phyloP scores from a whole-genome alignment of 257 asterid genomes.

The Solanum chiquidenum region DNA sequence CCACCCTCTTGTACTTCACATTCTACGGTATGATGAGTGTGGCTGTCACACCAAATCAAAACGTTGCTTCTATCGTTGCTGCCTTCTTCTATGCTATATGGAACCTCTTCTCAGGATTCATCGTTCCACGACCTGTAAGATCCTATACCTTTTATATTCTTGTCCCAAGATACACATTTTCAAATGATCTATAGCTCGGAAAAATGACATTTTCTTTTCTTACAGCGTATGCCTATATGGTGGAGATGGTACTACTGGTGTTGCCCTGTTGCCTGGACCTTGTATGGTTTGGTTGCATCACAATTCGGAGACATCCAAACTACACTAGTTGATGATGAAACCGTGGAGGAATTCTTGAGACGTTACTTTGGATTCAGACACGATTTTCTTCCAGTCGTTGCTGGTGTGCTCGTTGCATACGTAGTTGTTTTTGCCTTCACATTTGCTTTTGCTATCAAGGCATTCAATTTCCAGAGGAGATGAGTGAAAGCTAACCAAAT shows the following conservation, averaged over 20 bases:
- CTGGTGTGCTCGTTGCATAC: constrained; percentile 20
- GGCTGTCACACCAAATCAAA: constrained; percentile 4
- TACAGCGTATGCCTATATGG: constrained; percentile 42
- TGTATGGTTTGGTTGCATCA: constrained; percentile 38
- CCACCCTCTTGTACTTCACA: background rate
- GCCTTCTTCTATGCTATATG: background rate
- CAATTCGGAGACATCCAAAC: constrained; percentile 31
- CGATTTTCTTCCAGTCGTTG: constrained; percentile 41
- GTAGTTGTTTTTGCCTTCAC: constrained; percentile 26
- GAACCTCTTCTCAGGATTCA: constrained; percentile 7
- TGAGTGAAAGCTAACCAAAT: background rate
- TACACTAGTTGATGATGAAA: background rate
- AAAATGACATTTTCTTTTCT: background rate
- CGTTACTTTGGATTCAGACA: constrained; percentile 44
- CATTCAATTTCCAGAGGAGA: constrained; percentile 53
- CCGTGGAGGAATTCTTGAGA: constrained; percentile 33
- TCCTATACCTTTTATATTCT: background rate
- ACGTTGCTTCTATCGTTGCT: background rate
- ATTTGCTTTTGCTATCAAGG: constrained; percentile 37
- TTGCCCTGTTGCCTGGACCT: constrained; percentile 33
- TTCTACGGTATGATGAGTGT: constrained; percentile 7
- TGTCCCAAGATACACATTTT: background rate
- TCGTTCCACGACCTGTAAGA: constrained; percentile 6
- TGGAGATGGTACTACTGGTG: constrained; percentile 59
- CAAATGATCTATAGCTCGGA: background rate